Conservation (phyloP, 139 green algal genomes). For the Tetraselmis striata region DNA sequence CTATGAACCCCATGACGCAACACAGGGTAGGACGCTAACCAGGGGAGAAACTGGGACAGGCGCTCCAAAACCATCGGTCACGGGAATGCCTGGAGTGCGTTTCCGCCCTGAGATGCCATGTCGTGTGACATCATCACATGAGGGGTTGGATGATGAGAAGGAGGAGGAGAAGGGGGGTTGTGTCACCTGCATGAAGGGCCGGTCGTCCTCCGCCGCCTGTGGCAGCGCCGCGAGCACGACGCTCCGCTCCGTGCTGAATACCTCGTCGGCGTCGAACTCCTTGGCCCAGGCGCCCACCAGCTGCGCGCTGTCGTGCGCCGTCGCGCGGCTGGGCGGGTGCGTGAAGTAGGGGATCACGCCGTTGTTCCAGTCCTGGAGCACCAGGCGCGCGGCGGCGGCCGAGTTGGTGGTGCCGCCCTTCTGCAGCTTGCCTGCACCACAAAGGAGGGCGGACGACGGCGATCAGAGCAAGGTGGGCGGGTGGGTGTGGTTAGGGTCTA, state of each 20-base stretch:
- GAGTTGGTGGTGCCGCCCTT: conserved; percentile 65
- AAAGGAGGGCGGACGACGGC: too few species aligned
- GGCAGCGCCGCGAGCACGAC: conserved; percentile 69
- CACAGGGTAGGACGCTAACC: too few species aligned
- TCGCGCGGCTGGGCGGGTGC: conserved; percentile 47
- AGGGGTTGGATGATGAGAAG: too few species aligned
- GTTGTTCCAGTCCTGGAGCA: conserved; percentile 86
- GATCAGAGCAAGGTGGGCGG: too few species aligned
- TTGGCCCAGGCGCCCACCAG: conserved; percentile 62
- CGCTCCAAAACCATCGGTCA: too few species aligned
- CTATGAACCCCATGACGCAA: too few species aligned
- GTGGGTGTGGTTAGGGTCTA: too few species aligned
- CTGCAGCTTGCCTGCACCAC: conserved; percentile 86
- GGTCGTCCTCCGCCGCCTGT: not conserved
- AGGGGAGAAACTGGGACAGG: too few species aligned
- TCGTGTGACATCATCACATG: too few species aligned
- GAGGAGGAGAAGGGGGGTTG: too few species aligned
- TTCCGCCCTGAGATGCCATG: too few species aligned
- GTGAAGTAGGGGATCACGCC: conserved; percentile 90
- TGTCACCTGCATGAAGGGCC: not conserved
- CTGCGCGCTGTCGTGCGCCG: conserved; percentile 39
- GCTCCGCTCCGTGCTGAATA: conserved; percentile 51
- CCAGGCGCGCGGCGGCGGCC: conserved; percentile 24
- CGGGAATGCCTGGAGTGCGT: too few species aligned
- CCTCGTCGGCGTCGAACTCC: conserved; percentile 63